A percentile compares a stretch with the other conserved stretches of the same genome.
phyloP scores from a whole-genome alignment of 2,329 filamentous ascomycete genomes.

The Ophiostoma quercus region DNA sequence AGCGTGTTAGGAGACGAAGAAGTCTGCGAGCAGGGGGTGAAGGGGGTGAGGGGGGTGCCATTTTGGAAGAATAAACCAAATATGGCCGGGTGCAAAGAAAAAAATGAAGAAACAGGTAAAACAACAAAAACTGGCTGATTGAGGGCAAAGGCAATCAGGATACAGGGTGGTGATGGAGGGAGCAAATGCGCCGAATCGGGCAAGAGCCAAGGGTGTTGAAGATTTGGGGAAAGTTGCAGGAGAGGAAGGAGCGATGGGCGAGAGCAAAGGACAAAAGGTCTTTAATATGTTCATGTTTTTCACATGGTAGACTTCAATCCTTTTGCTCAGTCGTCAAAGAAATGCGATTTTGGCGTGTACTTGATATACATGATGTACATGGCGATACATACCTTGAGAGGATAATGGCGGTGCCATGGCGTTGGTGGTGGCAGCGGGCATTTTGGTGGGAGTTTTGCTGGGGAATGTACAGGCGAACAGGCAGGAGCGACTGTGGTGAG shows the following conservation, averaged over 20 bases:
- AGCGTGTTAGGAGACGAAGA: slow-evolving; percentile 5
- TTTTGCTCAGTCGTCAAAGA: too few relatives aligned
- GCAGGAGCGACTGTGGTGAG: not conserved
- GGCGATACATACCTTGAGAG: slow-evolving; percentile 32
- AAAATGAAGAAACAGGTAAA: not conserved
- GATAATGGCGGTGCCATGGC: slow-evolving; percentile 32
- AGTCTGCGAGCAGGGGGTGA: not conserved
- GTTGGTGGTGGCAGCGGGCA: slow-evolving; percentile 23
- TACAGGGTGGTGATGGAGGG: not conserved
- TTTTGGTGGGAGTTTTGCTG: not conserved
- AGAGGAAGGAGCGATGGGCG: not conserved
- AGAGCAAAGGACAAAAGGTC: not conserved
- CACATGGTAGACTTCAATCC: too few relatives aligned
- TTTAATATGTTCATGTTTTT: not conserved
- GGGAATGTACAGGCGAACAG: not conserved
- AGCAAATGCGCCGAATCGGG: not conserved
- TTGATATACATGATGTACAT: too few relatives aligned
- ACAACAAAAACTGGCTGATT: too few relatives aligned
- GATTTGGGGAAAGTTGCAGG: not conserved
- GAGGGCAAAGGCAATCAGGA: not conserved
- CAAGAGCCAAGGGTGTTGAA: not conserved
- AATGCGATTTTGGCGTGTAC: not conserved
- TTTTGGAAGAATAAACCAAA: not conserved
- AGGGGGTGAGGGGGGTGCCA: not conserved
- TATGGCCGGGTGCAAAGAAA: not conserved